Conservation (phyloP, 441 rosid genomes). For the Populus tomentosa region DNA sequence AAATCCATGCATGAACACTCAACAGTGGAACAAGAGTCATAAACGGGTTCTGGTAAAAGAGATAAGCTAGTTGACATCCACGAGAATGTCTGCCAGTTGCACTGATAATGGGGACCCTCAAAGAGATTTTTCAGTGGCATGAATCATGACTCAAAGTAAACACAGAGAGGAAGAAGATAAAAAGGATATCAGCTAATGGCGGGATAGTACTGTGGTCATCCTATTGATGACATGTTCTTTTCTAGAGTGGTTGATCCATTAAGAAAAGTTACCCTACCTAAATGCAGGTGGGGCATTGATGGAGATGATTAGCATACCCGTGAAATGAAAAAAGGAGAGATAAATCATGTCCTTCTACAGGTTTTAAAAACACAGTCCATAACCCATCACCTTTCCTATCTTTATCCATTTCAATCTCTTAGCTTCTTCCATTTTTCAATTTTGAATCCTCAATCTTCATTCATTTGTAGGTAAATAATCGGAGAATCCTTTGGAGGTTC, state of each 20-base stretch:
- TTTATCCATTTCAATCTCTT: neutral
- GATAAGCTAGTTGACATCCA: conserved; percentile 7
- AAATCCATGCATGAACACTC: neutral
- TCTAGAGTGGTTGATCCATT: conserved; percentile 39
- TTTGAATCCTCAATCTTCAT: neutral
- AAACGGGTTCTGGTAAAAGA: neutral
- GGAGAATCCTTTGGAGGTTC: neutral
- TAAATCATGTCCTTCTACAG: neutral
- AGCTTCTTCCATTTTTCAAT: neutral
- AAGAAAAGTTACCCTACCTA: conserved; percentile 20
- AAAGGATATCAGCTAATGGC: neutral
- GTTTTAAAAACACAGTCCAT: neutral
- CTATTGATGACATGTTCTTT: conserved; percentile 5
- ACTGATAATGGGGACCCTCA: conserved; percentile 16
- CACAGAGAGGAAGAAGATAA: neutral
- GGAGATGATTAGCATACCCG: conserved; percentile 27
- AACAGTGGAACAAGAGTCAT: neutral
- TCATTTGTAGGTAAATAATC: neutral
- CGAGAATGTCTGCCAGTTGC: conserved; percentile 10
- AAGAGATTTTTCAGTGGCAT: neutral
- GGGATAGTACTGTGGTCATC: neutral
- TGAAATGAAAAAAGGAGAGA: conserved; percentile 15
- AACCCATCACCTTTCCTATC: conserved; percentile 6
- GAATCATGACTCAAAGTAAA: conserved; percentile 20
- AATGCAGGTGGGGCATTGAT: conserved; percentile 33